These are phyloP conservation scores for Paecilomyces sp. DNA, from an alignment of 2,329 filamentous ascomycete species.

Conservation along the genomic window DNA sequence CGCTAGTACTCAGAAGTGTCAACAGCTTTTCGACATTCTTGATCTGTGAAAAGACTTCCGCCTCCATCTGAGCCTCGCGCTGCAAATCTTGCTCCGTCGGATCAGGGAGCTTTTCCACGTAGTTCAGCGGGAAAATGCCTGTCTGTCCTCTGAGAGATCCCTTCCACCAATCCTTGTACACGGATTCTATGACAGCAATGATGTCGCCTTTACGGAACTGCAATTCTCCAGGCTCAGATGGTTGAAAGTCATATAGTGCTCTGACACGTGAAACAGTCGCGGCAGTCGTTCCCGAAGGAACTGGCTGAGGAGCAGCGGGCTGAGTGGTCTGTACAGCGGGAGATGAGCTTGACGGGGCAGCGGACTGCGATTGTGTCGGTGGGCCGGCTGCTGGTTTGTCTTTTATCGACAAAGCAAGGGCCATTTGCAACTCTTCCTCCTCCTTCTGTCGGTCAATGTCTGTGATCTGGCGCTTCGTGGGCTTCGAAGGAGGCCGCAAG, in stretches of 20 bases:
- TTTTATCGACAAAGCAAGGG: conserved; percentile 82
- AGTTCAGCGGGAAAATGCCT: conserved; percentile 96
- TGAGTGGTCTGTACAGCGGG: conserved; percentile 40
- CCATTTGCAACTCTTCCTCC: conserved; percentile 95
- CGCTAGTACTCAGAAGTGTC: conserved; percentile 82
- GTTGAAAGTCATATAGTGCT: conserved; percentile 89
- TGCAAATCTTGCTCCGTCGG: conserved; percentile 92
- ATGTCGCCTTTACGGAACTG: conserved; percentile 96
- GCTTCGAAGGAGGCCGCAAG: conserved; percentile 83
- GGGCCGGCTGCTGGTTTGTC: conserved; percentile 55
- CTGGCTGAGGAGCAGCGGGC: conserved; percentile 57
- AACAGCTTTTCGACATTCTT: conserved; percentile 75
- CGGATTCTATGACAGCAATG: conserved; percentile 93
- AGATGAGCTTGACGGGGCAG: conserved; percentile 28
- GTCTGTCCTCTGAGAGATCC: conserved; percentile 90
- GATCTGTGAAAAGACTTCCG: conserved; percentile 68
- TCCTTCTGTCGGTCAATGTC: conserved; percentile 87
- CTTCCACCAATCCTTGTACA: conserved; percentile 99
- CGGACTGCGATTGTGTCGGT: conserved; percentile 31
- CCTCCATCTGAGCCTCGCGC: conserved; percentile 92
- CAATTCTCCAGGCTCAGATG: conserved; percentile 87
- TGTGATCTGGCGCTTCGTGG: conserved; percentile 86
- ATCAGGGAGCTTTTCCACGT: conserved; percentile 94
- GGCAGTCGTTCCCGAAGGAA: conserved; percentile 80
- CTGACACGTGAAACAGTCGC: conserved; percentile 92